Evolutionary conservation across 768 basidiomycete species (phyloP).

Genomic region (Crepidotus variabilis): DNA sequence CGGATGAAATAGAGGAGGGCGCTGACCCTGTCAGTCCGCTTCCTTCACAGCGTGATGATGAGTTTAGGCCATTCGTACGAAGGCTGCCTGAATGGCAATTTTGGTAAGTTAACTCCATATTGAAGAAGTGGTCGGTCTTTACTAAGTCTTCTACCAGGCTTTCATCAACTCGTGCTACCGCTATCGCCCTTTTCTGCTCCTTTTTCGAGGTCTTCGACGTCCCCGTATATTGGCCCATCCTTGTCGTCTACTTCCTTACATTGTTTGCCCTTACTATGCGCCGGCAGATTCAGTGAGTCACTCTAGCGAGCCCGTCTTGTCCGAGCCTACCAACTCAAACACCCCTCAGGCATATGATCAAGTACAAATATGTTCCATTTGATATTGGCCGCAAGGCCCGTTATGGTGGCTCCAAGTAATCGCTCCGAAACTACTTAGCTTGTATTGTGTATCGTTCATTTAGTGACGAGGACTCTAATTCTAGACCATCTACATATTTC

Average conservation of each 20-base stretch:
- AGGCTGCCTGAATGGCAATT: slow-evolving; percentile 96
- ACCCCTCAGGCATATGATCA: slow-evolving; percentile 89
- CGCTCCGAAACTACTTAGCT: not conserved
- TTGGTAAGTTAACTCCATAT: slow-evolving; percentile 50
- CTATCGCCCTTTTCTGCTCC: slow-evolving; percentile 77
- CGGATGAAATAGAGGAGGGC: slow-evolving; percentile 94
- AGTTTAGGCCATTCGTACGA: slow-evolving; percentile 95
- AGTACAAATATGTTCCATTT: slow-evolving; percentile 96
- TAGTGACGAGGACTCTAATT: not conserved
- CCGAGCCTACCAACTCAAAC: slow-evolving; percentile 4
- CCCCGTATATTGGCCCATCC: slow-evolving; percentile 99
- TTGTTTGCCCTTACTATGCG: slow-evolving; percentile 95
- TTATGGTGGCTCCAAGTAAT: slow-evolving; percentile 62
- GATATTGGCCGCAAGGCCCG: slow-evolving; percentile 92
- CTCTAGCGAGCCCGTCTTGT: not conserved
- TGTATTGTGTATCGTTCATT: not conserved
- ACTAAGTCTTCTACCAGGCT: slow-evolving; percentile 50
- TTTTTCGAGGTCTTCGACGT: slow-evolving; percentile 87
- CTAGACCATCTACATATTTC: too few species aligned
- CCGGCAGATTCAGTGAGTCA: slow-evolving; percentile 86
- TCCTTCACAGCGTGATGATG: slow-evolving; percentile 78
- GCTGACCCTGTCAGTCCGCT: slow-evolving; percentile 55
- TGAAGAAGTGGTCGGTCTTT: not conserved
- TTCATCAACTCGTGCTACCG: slow-evolving; percentile 84
- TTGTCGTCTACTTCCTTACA: slow-evolving; percentile 95